phyloP scores from a whole-genome alignment of 2,329 filamentous ascomycete genomes.

The Fusarium multiceps region DNA sequence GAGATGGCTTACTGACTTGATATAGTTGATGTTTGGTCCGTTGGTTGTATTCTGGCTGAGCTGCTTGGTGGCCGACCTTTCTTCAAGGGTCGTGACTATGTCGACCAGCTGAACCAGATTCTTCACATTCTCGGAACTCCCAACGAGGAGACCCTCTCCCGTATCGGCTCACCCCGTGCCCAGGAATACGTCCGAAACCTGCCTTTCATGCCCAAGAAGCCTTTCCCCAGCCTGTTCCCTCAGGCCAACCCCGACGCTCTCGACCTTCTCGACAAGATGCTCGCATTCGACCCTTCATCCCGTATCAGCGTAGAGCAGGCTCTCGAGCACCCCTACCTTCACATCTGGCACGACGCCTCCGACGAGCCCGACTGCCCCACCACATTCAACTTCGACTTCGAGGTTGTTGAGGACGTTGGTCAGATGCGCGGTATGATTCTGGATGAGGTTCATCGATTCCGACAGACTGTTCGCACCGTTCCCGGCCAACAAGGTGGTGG shows the following conservation, averaged over 20 bases:
- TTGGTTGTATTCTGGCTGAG: slow-evolving; percentile 97
- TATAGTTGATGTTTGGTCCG: slow-evolving; percentile 97
- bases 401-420: slow-evolving; percentile 92
- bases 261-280: slow-evolving; percentile 95
- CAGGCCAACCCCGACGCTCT: slow-evolving; percentile 96
- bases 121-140: slow-evolving; percentile 97
- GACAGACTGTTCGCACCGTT: slow-evolving; percentile 68
- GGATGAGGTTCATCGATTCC: slow-evolving; percentile 91
- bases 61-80: slow-evolving; percentile 95
- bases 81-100: slow-evolving; percentile 99
- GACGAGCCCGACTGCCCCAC: slow-evolving; percentile 95
- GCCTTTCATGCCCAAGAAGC: slow-evolving; percentile 92
- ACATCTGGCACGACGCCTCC: slow-evolving; percentile 98
- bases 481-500: slow-evolving; percentile 53
- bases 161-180: slow-evolving; percentile 93
- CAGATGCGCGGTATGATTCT: slow-evolving; percentile 98
- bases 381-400: slow-evolving; percentile 98
- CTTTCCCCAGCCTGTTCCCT: slow-evolving; percentile 89
- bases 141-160: slow-evolving; percentile 91
- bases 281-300: slow-evolving; percentile 93
- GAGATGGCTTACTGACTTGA: slow-evolving; percentile 20
- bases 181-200: slow-evolving; percentile 99
- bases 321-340: slow-evolving; percentile 93
- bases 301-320: slow-evolving; percentile 95
- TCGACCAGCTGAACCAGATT: slow-evolving; percentile 99